Percentiles rank a stretch among this genome's conserved stretches.
Evolutionary conservation across 306 rosid genomes (phyloP).

Genomic region (Medicago arabica): DNA sequence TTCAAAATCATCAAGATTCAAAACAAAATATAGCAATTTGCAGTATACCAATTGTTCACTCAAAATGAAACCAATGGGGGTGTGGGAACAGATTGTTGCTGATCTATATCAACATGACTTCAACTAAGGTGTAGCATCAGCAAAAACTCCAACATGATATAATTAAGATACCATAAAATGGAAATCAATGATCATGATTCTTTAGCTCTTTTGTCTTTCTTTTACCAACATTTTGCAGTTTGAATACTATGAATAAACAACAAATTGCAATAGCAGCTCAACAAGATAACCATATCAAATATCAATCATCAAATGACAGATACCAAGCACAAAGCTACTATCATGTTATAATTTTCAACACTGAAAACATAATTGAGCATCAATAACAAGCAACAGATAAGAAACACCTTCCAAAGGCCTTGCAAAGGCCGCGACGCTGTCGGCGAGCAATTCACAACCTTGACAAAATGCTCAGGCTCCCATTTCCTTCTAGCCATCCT

Average conservation of each 20-base stretch:
- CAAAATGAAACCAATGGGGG: slow-evolving; percentile 26
- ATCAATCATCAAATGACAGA: slow-evolving; percentile 33
- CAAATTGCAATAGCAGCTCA: neutral
- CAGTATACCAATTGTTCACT: slow-evolving; percentile 11
- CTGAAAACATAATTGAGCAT: slow-evolving; percentile 37
- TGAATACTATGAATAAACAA: slow-evolving; percentile 28
- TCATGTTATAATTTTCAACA: neutral
- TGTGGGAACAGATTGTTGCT: neutral
- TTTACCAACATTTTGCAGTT: slow-evolving; percentile 5
- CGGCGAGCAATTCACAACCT: slow-evolving; percentile 83
- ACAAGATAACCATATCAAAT: slow-evolving; percentile 1
- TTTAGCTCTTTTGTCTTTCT: neutral
- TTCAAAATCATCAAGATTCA: slow-evolving; percentile 36
- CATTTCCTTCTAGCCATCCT: slow-evolving; percentile 70
- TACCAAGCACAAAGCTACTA: slow-evolving; percentile 11
- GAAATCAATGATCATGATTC: slow-evolving; percentile 30
- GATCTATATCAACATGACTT: slow-evolving; percentile 9
- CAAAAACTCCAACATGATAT: slow-evolving; percentile 19
- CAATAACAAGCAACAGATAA: slow-evolving; percentile 39
- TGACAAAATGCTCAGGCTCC: slow-evolving; percentile 96
- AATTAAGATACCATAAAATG: slow-evolving; percentile 11
- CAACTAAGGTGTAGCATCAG: slow-evolving; percentile 11
- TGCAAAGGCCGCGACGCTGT: slow-evolving; percentile 81
- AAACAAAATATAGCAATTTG: slow-evolving; percentile 27
- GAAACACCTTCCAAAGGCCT: slow-evolving; percentile 95